Conservation (phyloP, 1,139 yeast species). For the Scheffersomyces illinoinensis region DNA sequence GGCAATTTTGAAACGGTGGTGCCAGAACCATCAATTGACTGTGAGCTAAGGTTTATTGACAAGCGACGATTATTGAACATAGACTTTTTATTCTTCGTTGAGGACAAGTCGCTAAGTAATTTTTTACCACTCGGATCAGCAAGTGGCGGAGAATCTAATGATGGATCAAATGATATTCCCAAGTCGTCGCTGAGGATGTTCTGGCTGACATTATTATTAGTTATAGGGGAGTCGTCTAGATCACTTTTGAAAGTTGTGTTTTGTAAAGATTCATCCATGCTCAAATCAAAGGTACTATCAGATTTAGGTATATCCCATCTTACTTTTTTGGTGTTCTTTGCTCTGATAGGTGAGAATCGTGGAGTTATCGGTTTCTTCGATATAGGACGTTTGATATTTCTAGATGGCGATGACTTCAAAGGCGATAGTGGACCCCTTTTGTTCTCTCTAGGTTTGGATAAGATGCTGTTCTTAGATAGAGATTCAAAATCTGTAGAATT, state of each 20-base stretch:
- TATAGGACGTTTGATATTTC: conserved; percentile 20
- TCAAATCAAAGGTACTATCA: conserved; percentile 29
- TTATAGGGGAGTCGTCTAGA: conserved; percentile 29
- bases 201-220: conserved; percentile 17
- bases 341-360: conserved; percentile 14
- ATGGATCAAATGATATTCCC: conserved; percentile 31
- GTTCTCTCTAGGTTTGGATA: conserved; percentile 9
- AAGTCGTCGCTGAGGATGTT: conserved; percentile 25
- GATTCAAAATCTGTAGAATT: neutral
- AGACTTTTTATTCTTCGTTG: neutral
- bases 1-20: conserved; percentile 21
- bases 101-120: neutral
- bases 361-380: conserved; percentile 16
- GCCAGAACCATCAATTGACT: neutral
- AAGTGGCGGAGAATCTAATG: conserved; percentile 33
- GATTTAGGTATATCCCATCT: conserved; percentile 39
- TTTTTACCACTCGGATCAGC: neutral
- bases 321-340: conserved; percentile 27
- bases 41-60: neutral
- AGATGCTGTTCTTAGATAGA: neutral
- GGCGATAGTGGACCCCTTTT: conserved; percentile 35
- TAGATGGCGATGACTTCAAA: conserved; percentile 28
- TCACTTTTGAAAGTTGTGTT: conserved; percentile 21
- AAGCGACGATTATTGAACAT: neutral
- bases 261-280: conserved; percentile 22